Conservation (phyloP, 1,284 basidiomycete species). For the Naganishia albida region DNA sequence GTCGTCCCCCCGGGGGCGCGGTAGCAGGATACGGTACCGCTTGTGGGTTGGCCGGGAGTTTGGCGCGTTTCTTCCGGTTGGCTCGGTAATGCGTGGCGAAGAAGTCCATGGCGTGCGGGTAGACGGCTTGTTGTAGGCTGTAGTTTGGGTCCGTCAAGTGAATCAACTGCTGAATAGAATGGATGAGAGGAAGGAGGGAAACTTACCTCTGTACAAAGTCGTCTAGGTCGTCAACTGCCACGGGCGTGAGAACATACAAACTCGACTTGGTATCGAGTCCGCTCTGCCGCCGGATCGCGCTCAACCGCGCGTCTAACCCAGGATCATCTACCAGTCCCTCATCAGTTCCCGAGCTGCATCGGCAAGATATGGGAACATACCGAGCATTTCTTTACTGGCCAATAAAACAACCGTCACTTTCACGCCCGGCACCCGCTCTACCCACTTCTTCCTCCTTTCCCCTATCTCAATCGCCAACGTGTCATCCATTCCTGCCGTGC, state of each 20-base stretch:
- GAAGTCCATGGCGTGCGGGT: slow-evolving; percentile 85
- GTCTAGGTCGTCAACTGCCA: slow-evolving; percentile 72
- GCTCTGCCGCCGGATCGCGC: slow-evolving; percentile 80
- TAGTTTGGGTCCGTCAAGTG: slow-evolving; percentile 1
- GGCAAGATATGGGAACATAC: slow-evolving; percentile 55
- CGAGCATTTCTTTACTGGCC: slow-evolving; percentile 78
- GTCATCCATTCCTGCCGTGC: slow-evolving; percentile 66
- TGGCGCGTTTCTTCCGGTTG: slow-evolving; percentile 81
- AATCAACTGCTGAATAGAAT: no score
- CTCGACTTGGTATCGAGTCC: slow-evolving; percentile 86
- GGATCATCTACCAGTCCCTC: slow-evolving; percentile 70
- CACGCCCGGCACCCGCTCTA: slow-evolving; percentile 71
- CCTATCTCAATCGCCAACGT: slow-evolving; percentile 76
- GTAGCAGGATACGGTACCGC: slow-evolving; percentile 59
- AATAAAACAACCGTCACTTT: slow-evolving; percentile 95
- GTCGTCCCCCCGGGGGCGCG: slow-evolving; percentile 48
- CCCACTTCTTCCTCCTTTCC: slow-evolving; percentile 71
- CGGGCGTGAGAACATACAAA: slow-evolving; percentile 90
- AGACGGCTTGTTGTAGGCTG: slow-evolving; percentile 82
- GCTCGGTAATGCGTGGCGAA: slow-evolving; percentile 89
- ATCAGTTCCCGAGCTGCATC: slow-evolving; percentile 9
- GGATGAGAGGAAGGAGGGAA: background rate
- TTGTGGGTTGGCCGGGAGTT: slow-evolving; percentile 44
- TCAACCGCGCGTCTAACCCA: slow-evolving; percentile 75
- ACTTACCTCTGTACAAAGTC: slow-evolving; percentile 77